Base-by-base conservation (phyloP, 1,284 basidiomycete genomes). In the Naganishia sp. region DNA sequence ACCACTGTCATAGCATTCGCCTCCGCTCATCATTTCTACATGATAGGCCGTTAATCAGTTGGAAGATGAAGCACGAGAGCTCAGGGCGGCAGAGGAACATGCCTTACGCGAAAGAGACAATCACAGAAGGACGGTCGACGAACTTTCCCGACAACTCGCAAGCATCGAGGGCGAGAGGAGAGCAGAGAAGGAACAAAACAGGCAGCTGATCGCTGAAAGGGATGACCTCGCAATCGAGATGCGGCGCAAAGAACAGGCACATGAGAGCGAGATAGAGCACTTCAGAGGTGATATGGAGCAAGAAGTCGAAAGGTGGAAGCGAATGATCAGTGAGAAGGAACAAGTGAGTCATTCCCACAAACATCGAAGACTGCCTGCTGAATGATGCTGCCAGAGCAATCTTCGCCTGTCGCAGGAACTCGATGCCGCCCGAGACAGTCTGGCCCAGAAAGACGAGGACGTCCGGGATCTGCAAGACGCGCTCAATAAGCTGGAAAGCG, bases 391-490 rank as follows among this genome's bases (percentile, higher is more conserved):
- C 10, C 68, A 79, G 77, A 70, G 71, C 46, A 70, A 77, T 41
- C 68, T 72, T 21, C 74, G 78, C 1, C 69, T 80, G 3, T 73
- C 73, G 9, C 32, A 73, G 3, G 79, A 82, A 35, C 63, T 83
- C 6, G 78, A 79, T 13, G 73, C 78, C 17, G 74, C 78, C 3
- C 73, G 90, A 70, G 73, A 77, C n/a, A 71, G 76, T 28, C 70
- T 81, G 11, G 67, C 73, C 5, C 70, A 73, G 52, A 71, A 76
- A 39, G 81, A 82, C 55, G 77, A 82, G 1, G 93, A 96, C 74
- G 79, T 95, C 2, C 81, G 82, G 1, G 85, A 85, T 0, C 85
- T 97, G 5, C 91, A 97, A 76, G 79, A 80, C 3, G 87, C 87
- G 0, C 81, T 96, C 31, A 85, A 87, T 69, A 79, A 81, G 0